Percentiles rank a stretch among this genome's conserved stretches.
Evolutionary conservation across 1,139 yeast genomes (phyloP).

Genomic region (Geotrichum citri-aurantii): DNA sequence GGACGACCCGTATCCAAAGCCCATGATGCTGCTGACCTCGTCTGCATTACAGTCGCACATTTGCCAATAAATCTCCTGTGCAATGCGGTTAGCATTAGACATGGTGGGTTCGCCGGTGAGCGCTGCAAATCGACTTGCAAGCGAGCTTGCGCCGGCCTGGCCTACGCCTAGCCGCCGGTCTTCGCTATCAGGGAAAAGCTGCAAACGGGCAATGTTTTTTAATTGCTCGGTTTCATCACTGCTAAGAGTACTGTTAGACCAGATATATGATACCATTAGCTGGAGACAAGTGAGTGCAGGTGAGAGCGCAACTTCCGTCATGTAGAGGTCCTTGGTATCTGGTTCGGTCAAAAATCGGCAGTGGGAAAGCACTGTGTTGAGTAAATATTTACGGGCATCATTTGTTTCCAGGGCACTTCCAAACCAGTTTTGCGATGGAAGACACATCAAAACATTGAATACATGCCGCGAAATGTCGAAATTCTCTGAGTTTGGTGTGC

Average conservation of each 20-base stretch:
- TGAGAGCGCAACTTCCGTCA: neutral
- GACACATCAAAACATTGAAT: constrained; percentile 20
- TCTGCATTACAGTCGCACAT: constrained; percentile 22
- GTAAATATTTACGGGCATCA: neutral
- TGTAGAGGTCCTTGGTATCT: neutral
- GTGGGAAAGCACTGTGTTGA: neutral
- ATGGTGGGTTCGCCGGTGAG: constrained; percentile 22
- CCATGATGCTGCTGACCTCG: constrained; percentile 28
- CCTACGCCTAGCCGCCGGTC: constrained; percentile 23
- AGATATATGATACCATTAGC: neutral
- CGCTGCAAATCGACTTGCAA: constrained; percentile 20
- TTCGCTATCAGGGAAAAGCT: constrained; percentile 21
- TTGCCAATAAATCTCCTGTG: constrained; percentile 25
- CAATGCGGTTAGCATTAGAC: constrained; percentile 21
- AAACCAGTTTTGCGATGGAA: constrained; percentile 20
- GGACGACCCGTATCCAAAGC: constrained; percentile 32
- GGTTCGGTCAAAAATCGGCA: neutral
- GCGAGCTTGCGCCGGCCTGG: constrained; percentile 21
- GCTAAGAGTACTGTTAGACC: neutral
- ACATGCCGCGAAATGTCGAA: constrained; percentile 21
- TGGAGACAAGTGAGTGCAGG: neutral
- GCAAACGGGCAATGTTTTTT: constrained; percentile 6
- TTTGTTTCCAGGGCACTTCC: neutral
- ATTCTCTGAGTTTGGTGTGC: constrained; percentile 11
- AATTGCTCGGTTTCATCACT: constrained; percentile 3